Percentiles rank a stretch among this genome's conserved stretches.
Evolutionary conservation across 345 rosid species (phyloP).

Genomic region (Salix udensis): DNA sequence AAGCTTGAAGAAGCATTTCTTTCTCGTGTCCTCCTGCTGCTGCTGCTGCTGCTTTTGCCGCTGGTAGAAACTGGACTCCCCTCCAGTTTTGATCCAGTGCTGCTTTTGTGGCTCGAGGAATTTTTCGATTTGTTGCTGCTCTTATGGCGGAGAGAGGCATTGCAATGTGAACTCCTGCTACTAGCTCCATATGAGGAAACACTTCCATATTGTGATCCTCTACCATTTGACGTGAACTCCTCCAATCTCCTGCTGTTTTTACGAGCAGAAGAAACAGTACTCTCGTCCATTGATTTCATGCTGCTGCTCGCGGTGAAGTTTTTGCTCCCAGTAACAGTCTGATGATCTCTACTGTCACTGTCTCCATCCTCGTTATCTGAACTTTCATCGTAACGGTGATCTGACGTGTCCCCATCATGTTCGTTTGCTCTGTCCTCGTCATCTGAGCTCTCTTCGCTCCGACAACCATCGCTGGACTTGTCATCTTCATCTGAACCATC

Average conservation of each 20-base stretch:
- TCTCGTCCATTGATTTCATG: neutral
- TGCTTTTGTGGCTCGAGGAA: neutral
- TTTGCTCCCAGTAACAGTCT: no score
- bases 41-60: neutral
- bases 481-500: neutral
- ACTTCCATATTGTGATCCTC: neutral
- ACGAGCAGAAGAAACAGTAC: neutral
- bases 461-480: neutral
- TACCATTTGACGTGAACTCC: neutral
- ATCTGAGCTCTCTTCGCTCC: neutral
- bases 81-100: neutral
- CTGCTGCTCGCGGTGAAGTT: neutral
- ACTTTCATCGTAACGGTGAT: neutral
- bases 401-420: neutral
- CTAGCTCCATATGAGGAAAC: neutral
- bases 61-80: neutral
- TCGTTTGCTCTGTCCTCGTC: neutral
- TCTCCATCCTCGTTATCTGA: no score
- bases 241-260: neutral
- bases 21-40: neutral
- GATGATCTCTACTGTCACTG: no score
- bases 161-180: neutral
- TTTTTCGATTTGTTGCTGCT: neutral
- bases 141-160: neutral
- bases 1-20: neutral